phyloP scores from a whole-genome alignment of 331 rosid species.

The Malus hybrid region DNA sequence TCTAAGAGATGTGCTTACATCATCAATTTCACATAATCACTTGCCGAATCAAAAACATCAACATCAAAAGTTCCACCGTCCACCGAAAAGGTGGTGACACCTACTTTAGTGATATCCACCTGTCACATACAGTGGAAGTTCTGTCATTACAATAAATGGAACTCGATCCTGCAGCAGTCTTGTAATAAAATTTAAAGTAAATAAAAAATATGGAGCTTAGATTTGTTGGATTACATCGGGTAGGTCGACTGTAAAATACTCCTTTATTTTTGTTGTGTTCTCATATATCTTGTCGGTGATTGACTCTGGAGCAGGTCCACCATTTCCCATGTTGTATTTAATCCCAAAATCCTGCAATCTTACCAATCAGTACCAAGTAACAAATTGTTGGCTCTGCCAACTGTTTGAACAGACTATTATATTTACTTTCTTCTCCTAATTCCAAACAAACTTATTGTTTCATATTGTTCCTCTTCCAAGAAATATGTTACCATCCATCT shows the following conservation, averaged over 20 bases:
- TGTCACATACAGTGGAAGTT: constrained; percentile 24
- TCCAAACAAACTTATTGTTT: no score
- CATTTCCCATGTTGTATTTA: constrained; percentile 97
- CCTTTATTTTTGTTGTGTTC: constrained; percentile 75
- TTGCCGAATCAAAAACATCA: constrained; percentile 95
- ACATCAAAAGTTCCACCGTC: constrained; percentile 96
- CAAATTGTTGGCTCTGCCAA: neutral
- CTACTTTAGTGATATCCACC: constrained; percentile 67
- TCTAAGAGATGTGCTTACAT: constrained; percentile 44
- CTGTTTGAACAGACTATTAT: neutral
- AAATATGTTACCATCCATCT: no score
- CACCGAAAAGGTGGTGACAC: constrained; percentile 63
- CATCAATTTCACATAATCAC: constrained; percentile 81
- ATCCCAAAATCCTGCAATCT: constrained; percentile 91
- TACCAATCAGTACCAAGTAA: neutral
- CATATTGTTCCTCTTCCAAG: no score
- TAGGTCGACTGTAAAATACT: constrained; percentile 75
- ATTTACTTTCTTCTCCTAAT: neutral
- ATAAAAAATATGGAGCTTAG: neutral
- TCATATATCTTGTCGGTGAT: constrained; percentile 81
- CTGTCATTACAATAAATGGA: constrained; percentile 9
- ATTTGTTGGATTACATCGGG: constrained; percentile 55
- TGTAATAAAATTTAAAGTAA: neutral
- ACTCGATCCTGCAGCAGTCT: neutral
- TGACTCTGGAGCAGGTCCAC: constrained; percentile 98